Base-by-base conservation (phyloP, 768 basidiomycete species). In the Daedaleopsis nitida region DNA sequence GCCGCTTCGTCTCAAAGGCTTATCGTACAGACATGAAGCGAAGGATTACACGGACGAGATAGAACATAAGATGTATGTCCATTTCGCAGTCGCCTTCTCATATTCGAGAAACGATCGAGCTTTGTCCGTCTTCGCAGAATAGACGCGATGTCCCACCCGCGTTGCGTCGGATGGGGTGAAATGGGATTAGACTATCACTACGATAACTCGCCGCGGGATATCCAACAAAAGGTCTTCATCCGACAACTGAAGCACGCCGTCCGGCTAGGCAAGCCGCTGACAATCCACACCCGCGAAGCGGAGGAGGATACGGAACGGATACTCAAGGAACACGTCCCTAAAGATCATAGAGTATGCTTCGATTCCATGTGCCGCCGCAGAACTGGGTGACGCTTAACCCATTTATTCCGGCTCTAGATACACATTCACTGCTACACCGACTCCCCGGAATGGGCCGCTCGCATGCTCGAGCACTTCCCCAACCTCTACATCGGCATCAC, bases 361-460 rank as follows among this genome's bases (percentile, higher is more conserved):
- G n/a, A 9, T 11, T 53, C 14, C 24, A 32, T 35, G 19, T n/a
- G n/a, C n/a, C n/a, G n/a, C n/a, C n/a, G n/a, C 21, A 2, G 47
- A 13, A 24, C 47, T 10, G 23, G 9, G 10, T 24, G 16, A 13
- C 23, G 23, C 13, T 2, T 24, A 24, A 49, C 19, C 11, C 21
- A 49, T 23, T 21, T 9, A 5, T n/a, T 21, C 6, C 19, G 19
- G 47, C 47, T 24, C 47, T 42, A 91, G 87, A 87, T 95, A 32
- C 93, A 95, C 67, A 79, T 96, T 5, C 94, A 95, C 65, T 96
- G 93, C 69, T 95, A 91, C 73, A 94, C 92, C 1, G 92, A 94
- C 70, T 78, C 87, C 0, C 91, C 91, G 0, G 86, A 78, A 19
- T 88, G 94, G 65, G 93, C 88, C 0, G 78, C 77, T 42, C 81